A percentile compares a stretch with the other conserved stretches of the same genome.
phyloP scores from a whole-genome alignment of 306 rosid genomes.

The Vigna nakashimae region DNA sequence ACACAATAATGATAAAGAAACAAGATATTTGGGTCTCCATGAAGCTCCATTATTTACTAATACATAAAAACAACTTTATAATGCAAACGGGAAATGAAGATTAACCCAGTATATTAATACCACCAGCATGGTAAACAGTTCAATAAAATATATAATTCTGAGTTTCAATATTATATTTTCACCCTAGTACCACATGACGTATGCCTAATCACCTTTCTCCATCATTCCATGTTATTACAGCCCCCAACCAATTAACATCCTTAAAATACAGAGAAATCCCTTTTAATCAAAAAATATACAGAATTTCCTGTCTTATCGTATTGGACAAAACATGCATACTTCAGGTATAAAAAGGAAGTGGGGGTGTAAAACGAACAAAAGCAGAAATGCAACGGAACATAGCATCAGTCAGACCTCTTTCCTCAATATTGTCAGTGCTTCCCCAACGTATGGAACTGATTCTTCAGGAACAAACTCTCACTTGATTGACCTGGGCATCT shows the following conservation, averaged over 20 bases:
- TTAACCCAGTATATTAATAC: conserved; percentile 24
- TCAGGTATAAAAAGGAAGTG: conserved; percentile 9
- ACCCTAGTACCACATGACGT: conserved; percentile 4
- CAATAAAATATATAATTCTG: conserved; percentile 1
- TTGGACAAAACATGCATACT: conserved; percentile 14
- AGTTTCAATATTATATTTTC: conserved; percentile 11
- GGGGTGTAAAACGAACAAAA: conserved; percentile 32
- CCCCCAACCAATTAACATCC: conserved; percentile 25
- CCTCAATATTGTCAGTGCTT: conserved; percentile 80
- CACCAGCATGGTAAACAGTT: conserved; percentile 19
- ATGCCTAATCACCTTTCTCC: conserved; percentile 5
- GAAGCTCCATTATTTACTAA: neutral
- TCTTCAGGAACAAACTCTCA: conserved; percentile 93
- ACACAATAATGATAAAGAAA: conserved; percentile 3
- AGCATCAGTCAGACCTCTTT: conserved; percentile 70
- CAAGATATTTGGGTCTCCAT: neutral
- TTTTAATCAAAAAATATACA: conserved; percentile 10
- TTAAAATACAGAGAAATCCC: neutral
- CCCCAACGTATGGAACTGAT: conserved; percentile 96
- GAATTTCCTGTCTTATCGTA: neutral
- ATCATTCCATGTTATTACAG: conserved; percentile 26
- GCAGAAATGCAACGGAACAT: conserved; percentile 17
- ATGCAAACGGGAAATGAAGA: neutral
- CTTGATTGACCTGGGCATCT: conserved; percentile 73
- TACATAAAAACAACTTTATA: conserved; percentile 12